Percentiles rank a stretch among this genome's conserved stretches.
These are phyloP conservation scores for Pichia cactophila DNA, from an alignment of 1,139 yeast genomes.

Conservation along the genomic window DNA sequence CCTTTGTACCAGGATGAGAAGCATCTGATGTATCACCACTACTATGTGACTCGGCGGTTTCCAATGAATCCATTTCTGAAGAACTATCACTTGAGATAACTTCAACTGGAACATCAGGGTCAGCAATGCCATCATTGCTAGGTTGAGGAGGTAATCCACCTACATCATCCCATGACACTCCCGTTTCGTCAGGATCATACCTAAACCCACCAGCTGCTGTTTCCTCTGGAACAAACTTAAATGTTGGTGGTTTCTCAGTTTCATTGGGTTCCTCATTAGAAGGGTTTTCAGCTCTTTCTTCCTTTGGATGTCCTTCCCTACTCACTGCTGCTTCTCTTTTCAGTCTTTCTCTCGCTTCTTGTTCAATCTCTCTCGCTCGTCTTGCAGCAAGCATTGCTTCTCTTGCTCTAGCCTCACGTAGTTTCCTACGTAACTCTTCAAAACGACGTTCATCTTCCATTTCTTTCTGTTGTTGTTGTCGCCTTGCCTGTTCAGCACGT, in stretches of 20 bases:
- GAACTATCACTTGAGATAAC: not conserved
- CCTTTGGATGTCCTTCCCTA: not conserved
- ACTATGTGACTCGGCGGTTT: not conserved
- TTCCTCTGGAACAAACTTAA: not conserved
- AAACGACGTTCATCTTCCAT: conserved; percentile 5
- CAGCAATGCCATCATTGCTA: not conserved
- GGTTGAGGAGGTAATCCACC: not conserved
- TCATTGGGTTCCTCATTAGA: not conserved
- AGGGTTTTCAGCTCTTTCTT: not conserved
- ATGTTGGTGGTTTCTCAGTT: not conserved
- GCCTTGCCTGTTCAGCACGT: conserved; percentile 1
- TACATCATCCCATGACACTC: conserved; percentile 2
- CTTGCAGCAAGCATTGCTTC: conserved; percentile 8
- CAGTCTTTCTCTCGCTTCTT: conserved; percentile 1
- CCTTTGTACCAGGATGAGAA: conserved; percentile 14
- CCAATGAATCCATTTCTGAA: not conserved
- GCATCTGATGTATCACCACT: not conserved
- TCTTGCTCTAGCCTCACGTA: conserved; percentile 2
- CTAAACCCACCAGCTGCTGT: not conserved
- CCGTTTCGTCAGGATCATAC: not conserved
- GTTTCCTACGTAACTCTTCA: conserved; percentile 1
- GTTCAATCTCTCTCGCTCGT: conserved; percentile 9
- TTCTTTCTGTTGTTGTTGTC: conserved; percentile 1
- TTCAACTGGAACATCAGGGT: not conserved
- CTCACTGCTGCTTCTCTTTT: not conserved